Base-by-base conservation (phyloP, 352 stramenopile genomes). In the Globisporangium polare region DNA sequence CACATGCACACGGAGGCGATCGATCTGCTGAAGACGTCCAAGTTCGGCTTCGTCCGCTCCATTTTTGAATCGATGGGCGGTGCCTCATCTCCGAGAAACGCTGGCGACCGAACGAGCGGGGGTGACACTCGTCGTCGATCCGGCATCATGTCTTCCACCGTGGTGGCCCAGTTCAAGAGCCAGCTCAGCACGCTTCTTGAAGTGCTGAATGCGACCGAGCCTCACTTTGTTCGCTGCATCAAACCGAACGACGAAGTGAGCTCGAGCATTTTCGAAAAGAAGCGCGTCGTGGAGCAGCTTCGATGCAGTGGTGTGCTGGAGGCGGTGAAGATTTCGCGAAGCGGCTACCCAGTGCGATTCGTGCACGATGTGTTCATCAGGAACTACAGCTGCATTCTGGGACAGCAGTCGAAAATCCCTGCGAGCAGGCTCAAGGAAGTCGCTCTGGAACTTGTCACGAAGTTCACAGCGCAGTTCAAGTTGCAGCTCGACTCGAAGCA, bases 331-430 rank as follows among this genome's bases (percentile, higher is more conserved):
- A 94, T 97, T 65, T 94, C 87, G 29, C 80, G 88, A 13, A 90
- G 81, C 27, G 87, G 88, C 20, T 95, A 96, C 73, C 96, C 97
- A 33, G 96, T 99, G 56, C 96, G 98, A 60, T 91, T 99, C 54
- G 63, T 76, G 54, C 97, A 99, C 72, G 69, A 91, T 50, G 72
- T 86, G 67, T 99, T 99, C 75, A 75, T 96, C 65, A 82, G 85
- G 74, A 92, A 78, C 52, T 93, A 91, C 65, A 72, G 69, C 49
- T 89, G 82, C 53, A 90, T 94, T 46, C 54, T 92, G 15, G 75
- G 67, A 3, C 69, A 85, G 51, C 52, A 75, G 2, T 74, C 71
- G 18, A 74, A 73, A 26, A 59, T 69, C 27, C 71, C 78, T 26
- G 73, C 54, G 0, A 79, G 77, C n/a, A 46, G 66, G 12, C 69